Base-by-base conservation (phyloP, 2,329 filamentous ascomycete genomes). In the Penicillium hesseltinei region DNA sequence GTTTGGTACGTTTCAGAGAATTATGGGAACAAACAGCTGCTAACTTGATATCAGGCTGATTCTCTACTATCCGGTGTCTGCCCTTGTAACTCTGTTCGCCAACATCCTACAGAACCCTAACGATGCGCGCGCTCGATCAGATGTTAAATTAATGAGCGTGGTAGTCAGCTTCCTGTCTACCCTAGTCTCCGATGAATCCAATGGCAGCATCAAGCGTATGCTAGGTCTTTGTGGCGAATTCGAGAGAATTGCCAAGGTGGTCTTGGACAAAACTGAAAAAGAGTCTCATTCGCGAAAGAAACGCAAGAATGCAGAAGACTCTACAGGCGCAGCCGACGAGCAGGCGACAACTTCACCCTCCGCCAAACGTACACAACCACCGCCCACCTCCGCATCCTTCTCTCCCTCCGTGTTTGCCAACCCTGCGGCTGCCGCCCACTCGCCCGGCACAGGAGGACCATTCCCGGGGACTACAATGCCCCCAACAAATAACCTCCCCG, bases 101-200 rank as follows among this genome's bases (percentile, higher is more conserved):
- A 97, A 97, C 69, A 95, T 97, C 46, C 77, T 99, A 0, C 94
- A 99, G 72, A 97, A 97, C 66, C 94, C 94, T 0, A 85, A 93
- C 57, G 94, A 99, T 69, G 86, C 89, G 1, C 84, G 92, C 45
- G 93, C 93, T 42, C 87, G 91, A 54, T 92, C 92, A 1, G 94
- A 99, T 72, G 86, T 94, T 17, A 89, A 90, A 63, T 78, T 97
- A 21, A 97, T 99, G 92, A 91, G 88, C 65, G 82, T 93, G 8
- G 94, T 99, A 1, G 92, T 97, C 54, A 92, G 87, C 43, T 99
- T 97, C 74, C 77, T 99, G 35, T 91, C 90, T 4, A 92, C 91
- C 75, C 82, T 99, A 13, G 90, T 90, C n/a, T 85, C 89, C 36
- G 93, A 97, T 67, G 90, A 92, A 62, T 90, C 92, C 56, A 94